Evolutionary conservation across 176 grass and related monocot species (phyloP), one percentile per base, ranked within the genome.

Genomic region (Otatea glauca): DNA sequence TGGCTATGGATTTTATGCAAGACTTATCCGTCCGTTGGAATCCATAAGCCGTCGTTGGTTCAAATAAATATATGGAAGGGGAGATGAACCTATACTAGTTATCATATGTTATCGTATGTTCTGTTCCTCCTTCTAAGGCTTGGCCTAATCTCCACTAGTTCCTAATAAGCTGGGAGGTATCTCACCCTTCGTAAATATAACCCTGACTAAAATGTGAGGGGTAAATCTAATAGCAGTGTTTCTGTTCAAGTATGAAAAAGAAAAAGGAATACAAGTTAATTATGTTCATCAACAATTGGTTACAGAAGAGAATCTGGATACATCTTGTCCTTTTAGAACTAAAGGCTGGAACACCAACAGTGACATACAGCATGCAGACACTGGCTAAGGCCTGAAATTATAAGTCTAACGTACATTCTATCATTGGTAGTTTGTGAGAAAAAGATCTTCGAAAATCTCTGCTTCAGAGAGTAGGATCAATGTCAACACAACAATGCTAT

Each of bases 1-100:
- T 49, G 27, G 27, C 51, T 63, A 51, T 83, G 58, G 29, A 83
- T 75, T 83, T 73, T 83, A 65, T 74, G 44, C 29, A 50, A 51
- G 14, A 51, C 27, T 39, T 64, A 74, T 74, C 56, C 43, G 23
- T 74, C 81, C 48, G 5, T 47, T 74, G 70, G 42, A 63, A 83
- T 65, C 70, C 56, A 74, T 63, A 50, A 83, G 55, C 56, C 69
- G 12, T 83, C 43, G 18, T 74, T 56, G 41, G 42, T 23, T 38
- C 56, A 64, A 43, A 17, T 50, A 65, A 41, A 41, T 41, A 6
- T 41, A 41, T 41, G 39, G 39, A 41, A 41, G 39, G 39, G 39
- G 39, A 39, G 38, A 39, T 39, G 38, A 39, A 39, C 38, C 38
- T 39, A 39, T 8, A 43, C 42, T n/a, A n/a, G n/a, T n/a, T n/a